phyloP scores from a whole-genome alignment of 805 yeast genomes.

The Metschnikowia continentalis region DNA sequence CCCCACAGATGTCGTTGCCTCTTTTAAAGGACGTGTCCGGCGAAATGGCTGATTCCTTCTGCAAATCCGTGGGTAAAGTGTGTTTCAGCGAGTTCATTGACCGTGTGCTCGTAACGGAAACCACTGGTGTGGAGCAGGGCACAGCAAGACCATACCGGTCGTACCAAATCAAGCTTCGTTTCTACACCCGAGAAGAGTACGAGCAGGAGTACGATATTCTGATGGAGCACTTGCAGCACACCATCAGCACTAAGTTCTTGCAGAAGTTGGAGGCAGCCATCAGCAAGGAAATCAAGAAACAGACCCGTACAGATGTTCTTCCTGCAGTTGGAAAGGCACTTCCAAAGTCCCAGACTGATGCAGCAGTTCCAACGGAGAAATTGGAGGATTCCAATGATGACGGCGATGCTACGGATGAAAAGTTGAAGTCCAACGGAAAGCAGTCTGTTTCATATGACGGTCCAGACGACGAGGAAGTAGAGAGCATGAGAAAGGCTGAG shows the following conservation, averaged over 20 bases:
- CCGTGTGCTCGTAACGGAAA: slow-evolving; percentile 79
- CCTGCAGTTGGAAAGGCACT: slow-evolving; percentile 71
- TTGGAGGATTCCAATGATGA: slow-evolving; percentile 50
- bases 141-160: slow-evolving; percentile 55
- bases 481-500: slow-evolving; percentile 81
- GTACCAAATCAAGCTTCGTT: slow-evolving; percentile 68
- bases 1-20: slow-evolving; percentile 99
- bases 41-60: slow-evolving; percentile 86
- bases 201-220: slow-evolving; percentile 84
- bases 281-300: slow-evolving; percentile 77
- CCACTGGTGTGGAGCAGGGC: slow-evolving; percentile 59
- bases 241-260: slow-evolving; percentile 64
- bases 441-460: slow-evolving; percentile 91
- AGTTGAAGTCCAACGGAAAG: slow-evolving; percentile 57
- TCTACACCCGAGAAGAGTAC: slow-evolving; percentile 75
- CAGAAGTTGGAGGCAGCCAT: slow-evolving; percentile 67
- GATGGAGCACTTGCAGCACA: slow-evolving; percentile 69
- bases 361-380: slow-evolving; percentile 23
- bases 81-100: slow-evolving; percentile 86
- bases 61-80: slow-evolving; percentile 83
- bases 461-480: slow-evolving; percentile 93
- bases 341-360: slow-evolving; percentile 40
- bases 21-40: slow-evolving; percentile 74
- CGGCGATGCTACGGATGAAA: slow-evolving; percentile 59
- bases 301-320: slow-evolving; percentile 54